Evolutionary conservation across 306 rosid species (phyloP).

Genomic region (Glycine latifolia): DNA sequence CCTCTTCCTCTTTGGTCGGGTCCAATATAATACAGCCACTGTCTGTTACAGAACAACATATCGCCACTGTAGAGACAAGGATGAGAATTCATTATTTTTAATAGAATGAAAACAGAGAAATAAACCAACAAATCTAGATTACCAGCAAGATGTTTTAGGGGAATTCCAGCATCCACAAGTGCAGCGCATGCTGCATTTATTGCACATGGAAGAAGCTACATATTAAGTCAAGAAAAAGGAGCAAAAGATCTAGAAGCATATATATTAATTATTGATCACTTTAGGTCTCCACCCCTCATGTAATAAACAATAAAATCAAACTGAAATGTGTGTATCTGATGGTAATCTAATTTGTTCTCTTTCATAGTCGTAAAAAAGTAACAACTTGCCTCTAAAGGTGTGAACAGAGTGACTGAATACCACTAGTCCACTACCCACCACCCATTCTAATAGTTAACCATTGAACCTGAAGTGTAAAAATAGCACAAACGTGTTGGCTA

Average conservation of each 20-base stretch:
- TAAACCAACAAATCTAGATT: slow-evolving; percentile 44
- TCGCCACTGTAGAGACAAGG: slow-evolving; percentile 72
- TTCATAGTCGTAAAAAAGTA: slow-evolving; percentile 9
- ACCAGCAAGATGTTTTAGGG: slow-evolving; percentile 95
- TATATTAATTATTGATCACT: slow-evolving; percentile 18
- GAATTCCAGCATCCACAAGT: slow-evolving; percentile 91
- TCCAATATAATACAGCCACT: slow-evolving; percentile 73
- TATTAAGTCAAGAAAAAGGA: slow-evolving; percentile 60
- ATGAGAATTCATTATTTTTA: slow-evolving; percentile 41
- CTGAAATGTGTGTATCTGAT: not conserved
- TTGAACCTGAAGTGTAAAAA: not conserved
- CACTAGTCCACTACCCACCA: slow-evolving; percentile 23
- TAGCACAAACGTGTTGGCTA: not conserved
- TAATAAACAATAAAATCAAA: not conserved
- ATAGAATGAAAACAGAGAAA: slow-evolving; percentile 38
- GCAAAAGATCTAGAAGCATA: slow-evolving; percentile 38
- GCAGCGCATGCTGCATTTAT: slow-evolving; percentile 96
- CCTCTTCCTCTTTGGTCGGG: slow-evolving; percentile 91
- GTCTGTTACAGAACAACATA: slow-evolving; percentile 83
- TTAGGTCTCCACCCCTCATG: not conserved
- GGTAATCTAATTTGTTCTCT: slow-evolving; percentile 28
- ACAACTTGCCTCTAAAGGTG: not conserved
- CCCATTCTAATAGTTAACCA: not conserved
- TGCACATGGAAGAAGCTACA: slow-evolving; percentile 93
- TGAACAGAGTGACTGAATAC: slow-evolving; percentile 24